A percentile compares a stretch with the other conserved stretches of the same genome.
These are phyloP conservation scores for Dioszegia hungarica DNA, from an alignment of 768 basidiomycete genomes.

Conservation along the genomic window DNA sequence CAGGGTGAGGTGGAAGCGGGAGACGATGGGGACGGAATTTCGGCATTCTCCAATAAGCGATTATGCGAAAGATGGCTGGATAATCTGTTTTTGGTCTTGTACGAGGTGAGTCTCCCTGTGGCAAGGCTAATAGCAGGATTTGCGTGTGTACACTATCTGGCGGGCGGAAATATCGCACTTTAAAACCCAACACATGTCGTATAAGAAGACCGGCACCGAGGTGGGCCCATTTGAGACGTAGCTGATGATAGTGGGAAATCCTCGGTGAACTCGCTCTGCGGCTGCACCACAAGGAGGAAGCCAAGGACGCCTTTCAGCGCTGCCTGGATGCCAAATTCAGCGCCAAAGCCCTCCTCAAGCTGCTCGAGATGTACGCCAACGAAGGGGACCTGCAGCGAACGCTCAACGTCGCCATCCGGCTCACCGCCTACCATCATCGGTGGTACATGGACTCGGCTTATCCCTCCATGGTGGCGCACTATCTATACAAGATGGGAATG, in stretches of 20 bases:
- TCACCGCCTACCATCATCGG: conserved; percentile 78
- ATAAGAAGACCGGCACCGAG: conserved; percentile 91
- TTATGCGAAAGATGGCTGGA: conserved; percentile 94
- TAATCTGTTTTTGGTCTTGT: conserved; percentile 60
- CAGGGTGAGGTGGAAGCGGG: conserved; percentile 27
- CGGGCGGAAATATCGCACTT: conserved; percentile 97
- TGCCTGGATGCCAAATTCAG: conserved; percentile 86
- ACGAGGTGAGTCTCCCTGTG: not conserved
- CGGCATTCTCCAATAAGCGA: conserved; percentile 92
- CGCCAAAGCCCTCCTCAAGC: conserved; percentile 84
- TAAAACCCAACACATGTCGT: conserved; percentile 96
- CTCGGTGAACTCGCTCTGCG: conserved; percentile 87
- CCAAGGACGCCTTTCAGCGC: conserved; percentile 94
- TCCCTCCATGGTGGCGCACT: conserved; percentile 81
- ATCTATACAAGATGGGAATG: conserved; percentile 88
- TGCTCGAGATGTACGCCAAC: conserved; percentile 94
- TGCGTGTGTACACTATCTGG: conserved; percentile 98
- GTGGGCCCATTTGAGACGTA: conserved; percentile 5
- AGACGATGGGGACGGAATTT: conserved; percentile 50
- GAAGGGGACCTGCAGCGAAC: conserved; percentile 89
- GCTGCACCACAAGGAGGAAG: conserved; percentile 96
- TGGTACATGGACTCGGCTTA: conserved; percentile 58
- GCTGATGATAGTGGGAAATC: conserved; percentile 72
- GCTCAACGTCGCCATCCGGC: conserved; percentile 84
- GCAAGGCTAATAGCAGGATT: conserved; percentile 69